A percentile compares a stretch with the other conserved stretches of the same genome.
phyloP scores from a whole-genome alignment of 306 rosid species.

The Crataegus laevigata region DNA sequence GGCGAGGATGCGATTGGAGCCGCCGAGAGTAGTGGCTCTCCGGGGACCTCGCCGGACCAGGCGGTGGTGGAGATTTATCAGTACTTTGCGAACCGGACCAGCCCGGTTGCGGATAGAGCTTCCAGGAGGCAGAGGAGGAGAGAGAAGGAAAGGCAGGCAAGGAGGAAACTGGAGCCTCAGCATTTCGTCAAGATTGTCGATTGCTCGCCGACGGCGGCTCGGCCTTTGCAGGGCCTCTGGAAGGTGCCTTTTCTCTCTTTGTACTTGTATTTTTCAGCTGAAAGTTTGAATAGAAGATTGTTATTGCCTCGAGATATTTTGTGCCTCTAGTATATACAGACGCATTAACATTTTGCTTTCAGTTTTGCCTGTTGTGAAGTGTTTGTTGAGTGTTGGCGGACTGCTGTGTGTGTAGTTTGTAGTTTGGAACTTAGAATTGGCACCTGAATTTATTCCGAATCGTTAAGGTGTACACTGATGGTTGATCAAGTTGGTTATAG shows the following conservation, averaged over 20 bases:
- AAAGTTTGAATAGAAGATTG: not conserved
- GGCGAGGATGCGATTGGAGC: constrained; percentile 31
- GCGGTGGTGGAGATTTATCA: constrained; percentile 78
- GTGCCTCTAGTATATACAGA: not conserved
- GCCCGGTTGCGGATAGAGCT: constrained; percentile 62
- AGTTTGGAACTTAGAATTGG: no score
- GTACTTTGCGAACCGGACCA: constrained; percentile 74
- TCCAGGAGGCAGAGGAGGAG: constrained; percentile 72
- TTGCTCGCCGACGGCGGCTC: constrained; percentile 56
- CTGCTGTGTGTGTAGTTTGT: no score
- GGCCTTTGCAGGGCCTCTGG: constrained; percentile 98
- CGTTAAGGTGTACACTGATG: not conserved
- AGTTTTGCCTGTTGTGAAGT: not conserved
- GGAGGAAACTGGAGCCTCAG: constrained; percentile 80
- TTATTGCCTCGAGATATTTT: not conserved
- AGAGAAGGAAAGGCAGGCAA: constrained; percentile 62
- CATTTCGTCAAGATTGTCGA: constrained; percentile 89
- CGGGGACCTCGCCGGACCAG: constrained; percentile 66
- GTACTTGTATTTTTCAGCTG: constrained; percentile 16
- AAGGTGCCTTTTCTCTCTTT: constrained; percentile 51
- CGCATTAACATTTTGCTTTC: not conserved
- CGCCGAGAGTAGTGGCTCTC: constrained; percentile 44
- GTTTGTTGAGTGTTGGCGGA: not conserved
- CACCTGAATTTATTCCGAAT: no score
- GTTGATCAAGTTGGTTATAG: not conserved